Evolutionary conservation across 495 filamentous ascomycete genomes (phyloP).

Genomic region (Pseudoneurospora amorphoporcata): DNA sequence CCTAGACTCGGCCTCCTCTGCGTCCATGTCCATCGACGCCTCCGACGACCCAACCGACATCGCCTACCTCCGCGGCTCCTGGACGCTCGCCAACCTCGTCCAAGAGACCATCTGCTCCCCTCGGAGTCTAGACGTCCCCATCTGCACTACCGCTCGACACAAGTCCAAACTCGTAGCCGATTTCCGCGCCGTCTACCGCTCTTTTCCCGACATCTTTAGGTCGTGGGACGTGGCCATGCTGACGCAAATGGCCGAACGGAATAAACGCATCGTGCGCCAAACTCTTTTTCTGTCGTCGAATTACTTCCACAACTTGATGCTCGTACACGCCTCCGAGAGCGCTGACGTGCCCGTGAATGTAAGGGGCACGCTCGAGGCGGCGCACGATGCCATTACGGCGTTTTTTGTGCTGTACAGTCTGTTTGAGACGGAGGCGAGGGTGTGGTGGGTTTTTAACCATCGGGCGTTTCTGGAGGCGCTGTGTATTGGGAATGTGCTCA

Average conservation of each 20-base stretch:
- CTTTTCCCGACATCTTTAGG: conserved; percentile 53
- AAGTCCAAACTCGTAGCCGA: conserved; percentile 50
- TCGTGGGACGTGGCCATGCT: conserved; percentile 48
- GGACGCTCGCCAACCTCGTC: conserved; percentile 61
- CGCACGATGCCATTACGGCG: conserved; percentile 48
- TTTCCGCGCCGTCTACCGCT: conserved; percentile 51
- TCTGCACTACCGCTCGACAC: conserved; percentile 46
- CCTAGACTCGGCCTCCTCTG: conserved; percentile 5
- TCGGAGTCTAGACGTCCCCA: conserved; percentile 53
- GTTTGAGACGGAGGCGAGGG: conserved; percentile 53
- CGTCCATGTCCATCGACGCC: conserved; percentile 23
- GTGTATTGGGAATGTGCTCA: conserved; percentile 34
- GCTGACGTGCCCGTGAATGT: conserved; percentile 51
- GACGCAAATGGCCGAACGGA: conserved; percentile 34
- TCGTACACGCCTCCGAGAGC: conserved; percentile 52
- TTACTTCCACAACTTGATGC: conserved; percentile 66
- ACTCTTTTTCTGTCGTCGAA: conserved; percentile 60
- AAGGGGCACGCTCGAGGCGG: conserved; percentile 55
- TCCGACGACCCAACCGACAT: conserved; percentile 47
- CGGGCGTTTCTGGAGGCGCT: conserved; percentile 60
- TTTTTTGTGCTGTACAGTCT: conserved; percentile 58
- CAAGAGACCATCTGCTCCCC: conserved; percentile 59
- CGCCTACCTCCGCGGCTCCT: conserved; percentile 58
- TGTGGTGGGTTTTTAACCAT: conserved; percentile 73
- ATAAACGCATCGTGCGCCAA: conserved; percentile 53